A percentile compares a stretch with the other conserved stretches of the same genome.
Evolutionary conservation across 192 early-diverging fungal species (phyloP).

Genomic region (Entophlyctis helioformis): DNA sequence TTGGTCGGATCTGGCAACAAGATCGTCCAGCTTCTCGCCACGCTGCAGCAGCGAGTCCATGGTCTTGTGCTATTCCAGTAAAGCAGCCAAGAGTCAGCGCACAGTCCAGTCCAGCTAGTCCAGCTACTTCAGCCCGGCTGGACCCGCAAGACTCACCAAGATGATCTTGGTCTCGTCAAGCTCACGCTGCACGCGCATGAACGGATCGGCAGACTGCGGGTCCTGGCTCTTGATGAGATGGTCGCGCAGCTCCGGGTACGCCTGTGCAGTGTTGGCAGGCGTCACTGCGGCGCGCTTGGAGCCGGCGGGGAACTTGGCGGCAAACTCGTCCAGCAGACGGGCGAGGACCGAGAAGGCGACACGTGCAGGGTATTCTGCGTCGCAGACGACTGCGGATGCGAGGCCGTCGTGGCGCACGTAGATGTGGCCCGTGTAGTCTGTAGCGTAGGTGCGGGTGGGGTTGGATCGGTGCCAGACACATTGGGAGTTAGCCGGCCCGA

Average conservation of each 20-base stretch:
- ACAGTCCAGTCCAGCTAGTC: background rate
- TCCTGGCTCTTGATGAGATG: constrained; percentile 80
- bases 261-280: constrained; percentile 19
- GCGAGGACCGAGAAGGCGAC: constrained; percentile 77
- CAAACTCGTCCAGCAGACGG: constrained; percentile 83
- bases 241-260: constrained; percentile 59
- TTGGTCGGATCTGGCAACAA: constrained; percentile 70
- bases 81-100: background rate
- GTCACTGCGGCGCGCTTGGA: constrained; percentile 27
- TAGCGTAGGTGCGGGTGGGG: too few species aligned
- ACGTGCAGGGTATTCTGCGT: constrained; percentile 80
- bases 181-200: constrained; percentile 89
- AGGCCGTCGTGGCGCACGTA: constrained; percentile 63
- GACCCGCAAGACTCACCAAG: constrained; percentile 36
- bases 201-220: constrained; percentile 80
- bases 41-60: constrained; percentile 83
- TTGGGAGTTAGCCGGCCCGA: too few species aligned
- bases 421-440: constrained; percentile 73
- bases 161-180: constrained; percentile 95
- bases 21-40: constrained; percentile 77
- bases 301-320: constrained; percentile 37
- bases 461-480: too few species aligned
- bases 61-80: constrained; percentile 72
- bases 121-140: too few species aligned
- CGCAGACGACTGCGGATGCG: constrained; percentile 64